Evolutionary conservation across 768 basidiomycete genomes (phyloP), one percentile per base, ranked within the genome.

Genomic region (Boletellus emodensis): DNA sequence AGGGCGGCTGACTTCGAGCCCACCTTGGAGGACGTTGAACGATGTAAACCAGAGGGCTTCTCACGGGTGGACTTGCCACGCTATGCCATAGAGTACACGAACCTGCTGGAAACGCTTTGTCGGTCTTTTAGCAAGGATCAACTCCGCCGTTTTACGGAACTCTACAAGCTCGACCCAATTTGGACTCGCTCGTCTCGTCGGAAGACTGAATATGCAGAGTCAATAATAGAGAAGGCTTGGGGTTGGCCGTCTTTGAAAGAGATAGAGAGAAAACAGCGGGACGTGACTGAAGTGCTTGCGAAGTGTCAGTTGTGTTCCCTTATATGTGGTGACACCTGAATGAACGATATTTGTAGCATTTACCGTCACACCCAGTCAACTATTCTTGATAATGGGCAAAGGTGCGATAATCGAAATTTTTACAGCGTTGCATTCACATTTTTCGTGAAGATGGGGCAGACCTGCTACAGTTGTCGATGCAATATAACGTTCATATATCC

Each of bases 381-480:
- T 87, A 6, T 87, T 90, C 61, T 61, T 90, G 28, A 73, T 90
- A 28, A 75, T 91, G 53, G 87, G 87, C 36, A 83, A 77, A 77
- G 84, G 88, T 85, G 28, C 44, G 54, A 44, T 39, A 34, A 34
- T 40, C 4, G 8, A 17, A 9, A 37, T 51, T 42, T 28, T 6
- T 14, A n/a, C 30, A 22, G 49, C 48, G 28, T 11, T 55, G 28
- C n/a, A 35, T 50, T 60, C 43, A 58, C 36, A 6, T 52, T 45
- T 54, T 9, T 12, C 20, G 42, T 34, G 24, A 38, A 89, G 88
- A 89, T 63, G 87, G 87, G 33, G 67, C 72, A 36, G 75, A 88
- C 59, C 71, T 87, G 30, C 64, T 84, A 49, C 71, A 76, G 20
- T 53, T 88, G 43, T 82, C 85, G n/a, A 72, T 69, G 54, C 73